A percentile compares a stretch with the other conserved stretches of the same genome.
Conservation (phyloP, 352 stramenopile species). For the Pythium pyrilobum region DNA sequence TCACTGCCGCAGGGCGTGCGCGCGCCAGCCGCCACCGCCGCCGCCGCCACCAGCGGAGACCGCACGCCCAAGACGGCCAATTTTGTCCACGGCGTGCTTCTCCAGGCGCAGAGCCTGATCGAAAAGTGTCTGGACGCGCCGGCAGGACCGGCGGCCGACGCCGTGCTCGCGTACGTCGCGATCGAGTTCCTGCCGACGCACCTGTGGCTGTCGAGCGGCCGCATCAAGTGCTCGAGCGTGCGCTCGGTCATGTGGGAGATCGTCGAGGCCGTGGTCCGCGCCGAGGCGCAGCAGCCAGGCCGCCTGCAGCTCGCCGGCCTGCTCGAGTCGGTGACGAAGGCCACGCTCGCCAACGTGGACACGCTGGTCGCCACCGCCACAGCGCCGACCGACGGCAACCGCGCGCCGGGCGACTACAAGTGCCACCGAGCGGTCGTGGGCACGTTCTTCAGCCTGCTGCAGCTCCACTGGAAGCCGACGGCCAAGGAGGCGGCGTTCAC, state of each 20-base stretch:
- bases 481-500: slow-evolving; percentile 1
- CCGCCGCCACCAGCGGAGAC: too few relatives aligned
- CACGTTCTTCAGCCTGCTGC: slow-evolving; percentile 17
- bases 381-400: background rate
- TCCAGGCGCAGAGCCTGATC: slow-evolving; percentile 51
- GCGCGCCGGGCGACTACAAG: slow-evolving; percentile 17
- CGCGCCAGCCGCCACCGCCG: background rate
- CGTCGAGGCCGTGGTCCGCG: slow-evolving; percentile 35
- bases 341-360: slow-evolving; percentile 2
- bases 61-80: slow-evolving; percentile 37
- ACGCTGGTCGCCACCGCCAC: background rate
- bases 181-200: slow-evolving; percentile 32
- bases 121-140: slow-evolving; percentile 22
- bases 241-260: slow-evolving; percentile 48
- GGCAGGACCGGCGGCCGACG: slow-evolving; percentile 2
- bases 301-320: background rate
- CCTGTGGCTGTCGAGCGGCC: slow-evolving; percentile 41
- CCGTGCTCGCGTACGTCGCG: slow-evolving; percentile 27
- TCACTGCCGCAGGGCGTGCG: slow-evolving; percentile 38
- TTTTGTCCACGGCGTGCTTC: slow-evolving; percentile 54
- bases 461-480: background rate
- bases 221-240: slow-evolving; percentile 31
- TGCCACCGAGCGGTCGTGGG: slow-evolving; percentile 16
- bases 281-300: slow-evolving; percentile 10
- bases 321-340: background rate